phyloP scores from a whole-genome alignment of 805 yeast genomes.

The Cyberlindnera meyerae region DNA sequence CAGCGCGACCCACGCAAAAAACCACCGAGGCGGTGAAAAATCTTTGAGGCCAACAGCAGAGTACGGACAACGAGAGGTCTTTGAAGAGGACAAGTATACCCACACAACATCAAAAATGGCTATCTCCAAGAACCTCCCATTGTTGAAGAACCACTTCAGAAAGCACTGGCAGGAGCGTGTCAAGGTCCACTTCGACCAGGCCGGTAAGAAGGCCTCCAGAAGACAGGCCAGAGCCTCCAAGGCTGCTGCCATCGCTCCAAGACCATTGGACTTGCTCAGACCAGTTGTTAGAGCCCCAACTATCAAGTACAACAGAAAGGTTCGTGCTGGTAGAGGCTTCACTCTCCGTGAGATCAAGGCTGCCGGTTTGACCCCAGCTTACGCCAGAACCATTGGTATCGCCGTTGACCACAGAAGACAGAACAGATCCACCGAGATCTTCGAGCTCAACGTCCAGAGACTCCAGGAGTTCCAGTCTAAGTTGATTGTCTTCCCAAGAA shows the following conservation, averaged over 20 bases:
- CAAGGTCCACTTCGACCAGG: slow-evolving; percentile 99
- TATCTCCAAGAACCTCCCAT: slow-evolving; percentile 97
- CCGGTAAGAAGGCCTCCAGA: slow-evolving; percentile 98
- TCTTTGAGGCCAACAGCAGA: slow-evolving; percentile 5
- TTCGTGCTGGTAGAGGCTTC: slow-evolving; percentile 99
- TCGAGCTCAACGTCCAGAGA: slow-evolving; percentile 92
- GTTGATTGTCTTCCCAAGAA: slow-evolving; percentile 93
- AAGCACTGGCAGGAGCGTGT: slow-evolving; percentile 99
- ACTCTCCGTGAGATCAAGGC: slow-evolving; percentile 97
- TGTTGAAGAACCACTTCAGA: slow-evolving; percentile 99
- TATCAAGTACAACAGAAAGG: slow-evolving; percentile 97
- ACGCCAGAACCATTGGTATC: slow-evolving; percentile 98
- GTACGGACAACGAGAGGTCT: no score
- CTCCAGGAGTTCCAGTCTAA: slow-evolving; percentile 94
- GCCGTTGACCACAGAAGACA: slow-evolving; percentile 99
- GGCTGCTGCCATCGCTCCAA: slow-evolving; percentile 96
- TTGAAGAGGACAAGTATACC: slow-evolving; percentile 8
- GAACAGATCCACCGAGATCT: slow-evolving; percentile 95
- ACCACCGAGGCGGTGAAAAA: slow-evolving; percentile 9
- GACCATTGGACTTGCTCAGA: slow-evolving; percentile 93
- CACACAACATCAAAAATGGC: slow-evolving; percentile 38
- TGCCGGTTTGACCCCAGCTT: slow-evolving; percentile 87
- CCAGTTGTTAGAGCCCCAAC: slow-evolving; percentile 99
- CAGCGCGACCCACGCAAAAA: slow-evolving; percentile 13
- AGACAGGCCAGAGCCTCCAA: slow-evolving; percentile 89